A percentile compares a stretch with the other conserved stretches of the same genome.
phyloP scores from a whole-genome alignment of 768 basidiomycete species.

The Russula ochroleuca region DNA sequence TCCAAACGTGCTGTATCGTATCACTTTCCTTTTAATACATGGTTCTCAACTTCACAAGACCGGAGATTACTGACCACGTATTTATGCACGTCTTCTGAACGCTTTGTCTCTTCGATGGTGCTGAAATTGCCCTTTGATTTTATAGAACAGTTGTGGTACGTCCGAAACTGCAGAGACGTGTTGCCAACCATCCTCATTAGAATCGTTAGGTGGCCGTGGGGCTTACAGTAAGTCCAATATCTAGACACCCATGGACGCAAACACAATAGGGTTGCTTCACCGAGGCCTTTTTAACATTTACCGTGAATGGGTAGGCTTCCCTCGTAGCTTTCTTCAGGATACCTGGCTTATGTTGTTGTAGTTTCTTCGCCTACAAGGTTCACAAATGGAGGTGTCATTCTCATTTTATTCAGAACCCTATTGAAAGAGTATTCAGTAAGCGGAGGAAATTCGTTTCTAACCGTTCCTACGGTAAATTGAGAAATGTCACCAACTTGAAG shows the following conservation, averaged over 20 bases:
- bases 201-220: background rate
- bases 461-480: conserved; percentile 9
- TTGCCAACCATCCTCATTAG: background rate
- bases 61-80: conserved; percentile 2
- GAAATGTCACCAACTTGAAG: background rate
- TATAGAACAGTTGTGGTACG: conserved; percentile 11
- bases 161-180: background rate
- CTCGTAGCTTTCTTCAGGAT: background rate
- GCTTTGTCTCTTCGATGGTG: background rate
- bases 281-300: conserved; percentile 10
- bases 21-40: conserved; percentile 9
- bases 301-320: conserved; percentile 19
- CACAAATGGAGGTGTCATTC: conserved; percentile 13
- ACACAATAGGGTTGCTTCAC: background rate
- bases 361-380: conserved; percentile 20
- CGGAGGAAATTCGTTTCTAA: conserved; percentile 21
- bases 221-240: conserved; percentile 10
- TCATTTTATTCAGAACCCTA: background rate
- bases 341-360: background rate
- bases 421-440: conserved; percentile 14
- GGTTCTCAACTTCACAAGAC: conserved; percentile 9
- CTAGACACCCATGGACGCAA: background rate
- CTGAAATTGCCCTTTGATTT: background rate
- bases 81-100: conserved; percentile 3
- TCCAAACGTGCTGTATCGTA: conserved; percentile 14